These are phyloP conservation scores for Rhodotorula glutinis DNA, from an alignment of 1,284 basidiomycete species.

Conservation along the genomic window DNA sequence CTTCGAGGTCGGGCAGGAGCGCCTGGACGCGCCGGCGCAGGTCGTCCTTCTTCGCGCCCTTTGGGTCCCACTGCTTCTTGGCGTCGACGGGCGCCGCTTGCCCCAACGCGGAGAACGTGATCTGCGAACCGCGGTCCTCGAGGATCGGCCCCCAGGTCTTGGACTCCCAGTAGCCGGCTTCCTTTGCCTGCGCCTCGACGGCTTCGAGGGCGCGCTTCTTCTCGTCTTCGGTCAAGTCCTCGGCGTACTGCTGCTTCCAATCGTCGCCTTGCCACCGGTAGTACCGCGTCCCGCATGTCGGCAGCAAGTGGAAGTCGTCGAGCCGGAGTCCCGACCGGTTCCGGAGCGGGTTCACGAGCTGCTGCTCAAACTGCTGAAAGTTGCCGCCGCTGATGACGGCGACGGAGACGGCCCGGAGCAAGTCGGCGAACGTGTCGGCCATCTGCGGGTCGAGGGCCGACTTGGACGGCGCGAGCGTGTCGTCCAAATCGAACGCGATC, in stretches of 20 bases:
- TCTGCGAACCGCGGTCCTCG: background rate
- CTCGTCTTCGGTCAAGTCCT: background rate
- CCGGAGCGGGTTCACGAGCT: background rate
- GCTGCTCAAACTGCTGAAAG: slow-evolving; percentile 2
- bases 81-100: background rate
- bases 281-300: background rate
- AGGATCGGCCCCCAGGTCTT: slow-evolving; percentile 1
- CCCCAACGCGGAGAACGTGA: background rate
- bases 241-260: slow-evolving; percentile 1
- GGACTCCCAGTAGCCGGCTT: background rate
- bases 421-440: background rate
- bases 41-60: background rate
- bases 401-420: background rate
- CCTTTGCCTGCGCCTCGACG: slow-evolving; percentile 1
- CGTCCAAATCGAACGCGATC: background rate
- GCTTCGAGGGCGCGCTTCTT: slow-evolving; percentile 1
- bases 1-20: background rate
- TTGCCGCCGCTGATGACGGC: slow-evolving; percentile 3
- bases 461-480: slow-evolving; percentile 3
- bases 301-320: background rate
- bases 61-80: slow-evolving; percentile 1
- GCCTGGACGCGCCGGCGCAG: background rate
- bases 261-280: background rate
- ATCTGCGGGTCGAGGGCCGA: background rate
- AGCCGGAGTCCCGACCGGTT: background rate